These are phyloP conservation scores for Penium margaritaceum DNA, from an alignment of 139 green algal species.

Conservation along the genomic window DNA sequence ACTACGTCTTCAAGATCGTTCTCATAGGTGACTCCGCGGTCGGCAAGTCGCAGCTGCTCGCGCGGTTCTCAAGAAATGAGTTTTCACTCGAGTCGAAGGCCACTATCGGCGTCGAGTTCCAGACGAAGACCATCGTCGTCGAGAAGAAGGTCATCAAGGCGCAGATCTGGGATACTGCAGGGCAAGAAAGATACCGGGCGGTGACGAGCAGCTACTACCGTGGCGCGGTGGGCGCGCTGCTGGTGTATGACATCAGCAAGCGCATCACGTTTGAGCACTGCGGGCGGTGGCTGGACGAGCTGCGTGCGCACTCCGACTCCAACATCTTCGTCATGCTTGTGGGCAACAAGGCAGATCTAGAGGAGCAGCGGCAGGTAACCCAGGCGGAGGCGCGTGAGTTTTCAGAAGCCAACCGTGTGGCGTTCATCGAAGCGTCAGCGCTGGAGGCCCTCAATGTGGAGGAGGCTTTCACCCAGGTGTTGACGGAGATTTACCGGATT, in stretches of 20 bases:
- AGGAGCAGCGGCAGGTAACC: constrained; percentile 16
- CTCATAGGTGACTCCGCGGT: constrained; percentile 47
- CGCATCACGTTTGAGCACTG: constrained; percentile 87
- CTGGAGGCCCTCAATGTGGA: constrained; percentile 38
- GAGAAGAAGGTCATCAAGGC: constrained; percentile 87
- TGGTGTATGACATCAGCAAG: constrained; percentile 93
- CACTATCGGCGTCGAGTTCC: constrained; percentile 95
- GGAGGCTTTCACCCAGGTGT: constrained; percentile 31
- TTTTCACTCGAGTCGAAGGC: constrained; percentile 93
- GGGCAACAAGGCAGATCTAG: constrained; percentile 34
- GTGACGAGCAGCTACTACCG: constrained; percentile 91
- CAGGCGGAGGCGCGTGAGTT: constrained; percentile 33
- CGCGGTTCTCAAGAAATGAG: constrained; percentile 75
- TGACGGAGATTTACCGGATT: constrained; percentile 44
- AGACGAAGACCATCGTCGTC: constrained; percentile 88
- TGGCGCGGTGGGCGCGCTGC: constrained; percentile 84
- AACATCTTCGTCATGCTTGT: constrained; percentile 43
- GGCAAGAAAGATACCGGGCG: constrained; percentile 81
- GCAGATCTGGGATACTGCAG: constrained; percentile 96
- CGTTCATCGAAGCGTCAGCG: constrained; percentile 43
- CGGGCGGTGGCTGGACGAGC: constrained; percentile 90
- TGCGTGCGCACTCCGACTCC: constrained; percentile 48
- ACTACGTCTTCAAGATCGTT: constrained; percentile 48
- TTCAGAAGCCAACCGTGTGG: constrained; percentile 27
- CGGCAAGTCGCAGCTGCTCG: constrained; percentile 50